Percentiles rank a stretch among this genome's conserved stretches.
phyloP scores from a whole-genome alignment of 805 yeast genomes.

The Maudiozyma barnettii region DNA sequence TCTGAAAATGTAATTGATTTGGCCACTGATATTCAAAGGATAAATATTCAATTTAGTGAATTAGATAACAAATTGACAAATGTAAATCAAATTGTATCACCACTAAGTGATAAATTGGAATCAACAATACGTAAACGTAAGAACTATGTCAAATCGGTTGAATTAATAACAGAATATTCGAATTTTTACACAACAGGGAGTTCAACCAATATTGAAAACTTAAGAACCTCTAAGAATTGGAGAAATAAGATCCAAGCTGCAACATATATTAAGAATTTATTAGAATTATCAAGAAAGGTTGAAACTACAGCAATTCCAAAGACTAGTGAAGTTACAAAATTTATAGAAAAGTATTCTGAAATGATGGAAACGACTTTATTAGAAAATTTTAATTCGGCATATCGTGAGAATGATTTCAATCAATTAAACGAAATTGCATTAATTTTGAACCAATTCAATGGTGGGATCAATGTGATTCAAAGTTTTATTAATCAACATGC shows the following conservation, averaged over 20 bases:
- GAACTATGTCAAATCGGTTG: slow-evolving; percentile 60
- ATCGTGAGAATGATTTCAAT: slow-evolving; percentile 55
- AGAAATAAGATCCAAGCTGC: slow-evolving; percentile 53
- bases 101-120: slow-evolving; percentile 60
- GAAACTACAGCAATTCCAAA: slow-evolving; percentile 44
- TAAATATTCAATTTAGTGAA: slow-evolving; percentile 17
- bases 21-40: slow-evolving; percentile 14
- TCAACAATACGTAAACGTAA: slow-evolving; percentile 64
- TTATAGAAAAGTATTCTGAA: slow-evolving; percentile 64
- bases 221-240: slow-evolving; percentile 45
- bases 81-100: slow-evolving; percentile 52
- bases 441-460: slow-evolving; percentile 69
- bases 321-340: slow-evolving; percentile 27
- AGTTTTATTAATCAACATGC: slow-evolving; percentile 75
- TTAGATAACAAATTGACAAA: slow-evolving; percentile 30
- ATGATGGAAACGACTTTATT: slow-evolving; percentile 64
- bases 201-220: slow-evolving; percentile 46
- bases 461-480: slow-evolving; percentile 73
- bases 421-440: slow-evolving; percentile 70
- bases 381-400: slow-evolving; percentile 64
- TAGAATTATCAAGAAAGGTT: slow-evolving; percentile 56
- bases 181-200: slow-evolving; percentile 47
- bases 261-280: slow-evolving; percentile 51
- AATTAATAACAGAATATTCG: slow-evolving; percentile 66
- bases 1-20: slow-evolving; percentile 50